A percentile compares a stretch with the other conserved stretches of the same genome.
Conservation (phyloP, 2,329 filamentous ascomycete genomes). For the Trichoderma cornu-damae region DNA sequence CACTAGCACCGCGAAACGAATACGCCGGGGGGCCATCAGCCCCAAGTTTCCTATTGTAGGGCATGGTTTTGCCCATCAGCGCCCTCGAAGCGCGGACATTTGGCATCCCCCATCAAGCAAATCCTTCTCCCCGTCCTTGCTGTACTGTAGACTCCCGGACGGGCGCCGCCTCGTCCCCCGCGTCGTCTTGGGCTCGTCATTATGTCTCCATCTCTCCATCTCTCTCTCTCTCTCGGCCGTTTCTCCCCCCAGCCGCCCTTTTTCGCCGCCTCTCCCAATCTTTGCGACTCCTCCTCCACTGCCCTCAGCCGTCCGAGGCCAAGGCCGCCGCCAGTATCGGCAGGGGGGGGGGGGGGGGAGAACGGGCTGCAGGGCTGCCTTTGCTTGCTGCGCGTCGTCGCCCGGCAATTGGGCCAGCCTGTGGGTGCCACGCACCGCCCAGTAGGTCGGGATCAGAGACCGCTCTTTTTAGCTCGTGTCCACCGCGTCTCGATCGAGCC, state of each 20-base stretch:
- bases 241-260: not conserved
- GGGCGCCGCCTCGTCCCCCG: no score
- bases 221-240: not conserved
- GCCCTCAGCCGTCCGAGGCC: not conserved
- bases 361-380: constrained; percentile 15
- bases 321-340: not conserved
- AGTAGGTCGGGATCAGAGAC: constrained; percentile 18
- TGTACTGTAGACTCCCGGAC: no score
- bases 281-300: not conserved
- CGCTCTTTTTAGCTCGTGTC: constrained; percentile 17
- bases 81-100: no score
- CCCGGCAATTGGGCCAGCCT: constrained; percentile 17
- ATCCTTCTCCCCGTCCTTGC: no score
- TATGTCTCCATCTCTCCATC: no score
- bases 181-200: no score
- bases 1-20: no score
- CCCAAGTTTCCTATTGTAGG: no score
- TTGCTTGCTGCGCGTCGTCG: constrained; percentile 13
- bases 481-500: constrained; percentile 15
- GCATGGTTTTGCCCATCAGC: no score
- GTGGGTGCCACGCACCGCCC: constrained; percentile 16
- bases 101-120: no score
- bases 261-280: not conserved
- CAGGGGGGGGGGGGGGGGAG: no score
- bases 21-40: no score